These are phyloP conservation scores for Acorus calamus DNA, from an alignment of 106 monocot genomes.

Conservation along the genomic window DNA sequence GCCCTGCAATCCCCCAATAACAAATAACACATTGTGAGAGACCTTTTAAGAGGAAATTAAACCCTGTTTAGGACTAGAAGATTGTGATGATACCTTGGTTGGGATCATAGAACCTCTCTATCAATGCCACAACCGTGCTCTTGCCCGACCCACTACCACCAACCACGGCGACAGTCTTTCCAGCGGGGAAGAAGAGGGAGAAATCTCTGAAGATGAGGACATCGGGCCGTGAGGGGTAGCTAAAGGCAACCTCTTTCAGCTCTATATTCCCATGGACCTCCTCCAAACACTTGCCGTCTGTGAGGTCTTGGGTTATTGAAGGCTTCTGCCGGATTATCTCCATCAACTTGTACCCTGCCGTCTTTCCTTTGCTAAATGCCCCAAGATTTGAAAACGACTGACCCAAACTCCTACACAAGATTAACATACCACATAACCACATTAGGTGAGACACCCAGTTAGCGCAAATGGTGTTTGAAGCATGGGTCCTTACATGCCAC, in stretches of 20 bases:
- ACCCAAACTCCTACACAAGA: conserved; percentile 75
- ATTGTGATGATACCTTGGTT: conserved; percentile 59
- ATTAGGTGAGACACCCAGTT: background rate
- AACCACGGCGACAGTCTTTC: conserved; percentile 87
- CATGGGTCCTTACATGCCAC: conserved; percentile 77
- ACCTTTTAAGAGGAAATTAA: background rate
- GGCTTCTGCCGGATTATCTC: conserved; percentile 84
- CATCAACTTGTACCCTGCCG: conserved; percentile 81
- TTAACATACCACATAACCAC: background rate
- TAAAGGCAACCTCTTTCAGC: conserved; percentile 80
- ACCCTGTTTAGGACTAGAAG: background rate
- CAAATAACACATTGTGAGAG: too few species aligned
- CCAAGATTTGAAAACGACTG: conserved; percentile 94
- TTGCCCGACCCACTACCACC: conserved; percentile 98
- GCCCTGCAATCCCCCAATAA: conserved; percentile 37
- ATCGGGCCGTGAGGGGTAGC: conserved; percentile 95
- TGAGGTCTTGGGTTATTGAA: conserved; percentile 62
- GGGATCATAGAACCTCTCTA: conserved; percentile 97
- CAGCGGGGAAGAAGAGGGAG: conserved; percentile 86
- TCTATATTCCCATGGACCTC: conserved; percentile 92
- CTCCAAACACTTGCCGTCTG: conserved; percentile 58
- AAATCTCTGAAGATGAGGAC: conserved; percentile 74
- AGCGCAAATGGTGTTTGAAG: background rate
- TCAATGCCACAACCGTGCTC: conserved; percentile 85
- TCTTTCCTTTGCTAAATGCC: conserved; percentile 92